Evolutionary conservation across 805 yeast genomes (phyloP), one percentile per base, ranked within the genome.

Genomic region (Candida montana): DNA sequence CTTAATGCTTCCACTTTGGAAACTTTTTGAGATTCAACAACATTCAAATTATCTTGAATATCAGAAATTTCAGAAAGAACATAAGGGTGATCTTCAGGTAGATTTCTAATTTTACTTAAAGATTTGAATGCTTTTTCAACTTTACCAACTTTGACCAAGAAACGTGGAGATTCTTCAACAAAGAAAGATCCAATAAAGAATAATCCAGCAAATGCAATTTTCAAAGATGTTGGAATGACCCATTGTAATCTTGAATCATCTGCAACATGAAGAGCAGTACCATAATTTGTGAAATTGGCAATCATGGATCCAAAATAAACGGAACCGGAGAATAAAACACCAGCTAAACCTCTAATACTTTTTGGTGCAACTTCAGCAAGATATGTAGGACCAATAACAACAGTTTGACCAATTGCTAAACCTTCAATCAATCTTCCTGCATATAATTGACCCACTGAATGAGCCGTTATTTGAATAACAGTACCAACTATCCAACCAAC

Each of bases 351-450:
- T 57, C 82, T 65, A 42, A 72, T 68, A 27, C 69, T 59, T 32
- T 67, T 63, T 16, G 83, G 81, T 13, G 80, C 64, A 29, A 72
- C 67, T 52, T 77, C 83, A 3, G 77, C 67, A 35, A 74, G 53
- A 49, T 74, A 75, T 39, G 74, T 64, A 12, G 81, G 81, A 7
- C 80, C 81, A 45, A 72, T 65, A 15, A 76, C 75, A 9, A 74
- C 70, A 8, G 81, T 71, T 49, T 74, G 75, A n/a, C 83, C 81
- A 39, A 77, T 63, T 19, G 74, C 75, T 15, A 74, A 52, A 19
- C 82, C 82, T 50, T 75, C 79, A 36, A 77, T 52, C 20, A 76
- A 62, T 44, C 81, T 62, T 11, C 82, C 81, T 30, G 73, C 79
- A 45, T 72, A 74, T 30, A 77, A 57, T 49, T 75, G 81, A 12